A percentile compares a stretch with the other conserved stretches of the same genome.
These are phyloP conservation scores for Calocybe cyanea DNA, from an alignment of 768 basidiomycete species.

Conservation along the genomic window DNA sequence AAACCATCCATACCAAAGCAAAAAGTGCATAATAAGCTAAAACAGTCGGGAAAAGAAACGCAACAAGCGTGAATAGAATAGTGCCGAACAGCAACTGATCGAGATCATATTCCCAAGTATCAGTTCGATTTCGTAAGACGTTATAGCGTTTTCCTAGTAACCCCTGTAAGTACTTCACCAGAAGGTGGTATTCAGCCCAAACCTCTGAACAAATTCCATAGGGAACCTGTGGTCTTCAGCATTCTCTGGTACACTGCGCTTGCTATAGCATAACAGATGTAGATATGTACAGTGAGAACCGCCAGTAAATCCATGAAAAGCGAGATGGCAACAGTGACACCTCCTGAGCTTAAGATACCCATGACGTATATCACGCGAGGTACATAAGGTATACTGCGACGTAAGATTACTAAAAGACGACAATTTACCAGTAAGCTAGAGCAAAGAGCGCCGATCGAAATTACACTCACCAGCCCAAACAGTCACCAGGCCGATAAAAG, in stretches of 20 bases:
- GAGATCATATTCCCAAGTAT: constrained; percentile 86
- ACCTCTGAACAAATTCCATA: constrained; percentile 94
- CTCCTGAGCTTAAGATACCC: constrained; percentile 37
- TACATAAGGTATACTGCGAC: constrained; percentile 23
- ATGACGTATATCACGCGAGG: constrained; percentile 27
- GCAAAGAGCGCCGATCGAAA: not conserved
- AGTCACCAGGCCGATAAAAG: constrained; percentile 60
- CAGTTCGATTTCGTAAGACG: constrained; percentile 79
- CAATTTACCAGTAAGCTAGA: no score
- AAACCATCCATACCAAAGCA: constrained; percentile 43
- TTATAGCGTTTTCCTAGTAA: constrained; percentile 87
- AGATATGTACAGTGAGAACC: constrained; percentile 68
- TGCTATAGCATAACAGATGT: constrained; percentile 63
- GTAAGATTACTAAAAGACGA: constrained; percentile 22
- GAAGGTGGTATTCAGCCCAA: constrained; percentile 26
- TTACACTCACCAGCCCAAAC: constrained; percentile 69
- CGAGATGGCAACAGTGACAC: constrained; percentile 66
- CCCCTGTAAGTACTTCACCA: no score
- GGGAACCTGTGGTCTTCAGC: constrained; percentile 52
- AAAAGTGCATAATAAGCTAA: constrained; percentile 85
- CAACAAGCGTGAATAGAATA: constrained; percentile 76
- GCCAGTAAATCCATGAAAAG: constrained; percentile 62
- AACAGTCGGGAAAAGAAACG: constrained; percentile 83
- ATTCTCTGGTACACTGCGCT: constrained; percentile 58
- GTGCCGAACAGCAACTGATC: constrained; percentile 97